Evolutionary conservation across 2,329 filamentous ascomycete species (phyloP), one percentile per base, ranked within the genome.

Genomic region (Teratosphaeriaceae sp.): DNA sequence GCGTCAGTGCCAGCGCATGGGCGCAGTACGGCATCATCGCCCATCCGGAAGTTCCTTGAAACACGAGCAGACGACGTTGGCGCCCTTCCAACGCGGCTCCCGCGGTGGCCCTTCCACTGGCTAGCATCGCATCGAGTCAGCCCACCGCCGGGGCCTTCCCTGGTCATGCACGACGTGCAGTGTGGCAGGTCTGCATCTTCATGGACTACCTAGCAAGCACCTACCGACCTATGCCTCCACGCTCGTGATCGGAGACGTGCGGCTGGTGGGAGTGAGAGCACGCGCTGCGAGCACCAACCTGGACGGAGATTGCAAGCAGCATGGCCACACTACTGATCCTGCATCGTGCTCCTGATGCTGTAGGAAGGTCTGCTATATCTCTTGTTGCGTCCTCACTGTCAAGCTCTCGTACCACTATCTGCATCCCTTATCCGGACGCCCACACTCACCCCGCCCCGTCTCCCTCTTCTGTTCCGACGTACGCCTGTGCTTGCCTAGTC

Each of bases 181-280:
- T 34, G 22, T 34, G 35, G 35, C 44, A 44, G 41, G 30, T 18
- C 34, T 26, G n/a, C 15, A 19, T 23, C 11, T 40, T 48, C 50
- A 49, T 45, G 46, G 43, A 23, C 20, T 34, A 9, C 51, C 47
- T 26, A 29, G 45, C 41, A 39, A n/a, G 37, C 38, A 33, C 27
- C 40, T 26, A 45, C 41, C 45, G 51, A 34, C 51, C 52, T 42
- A 36, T 45, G 44, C 44, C 27, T 47, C 33, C 30, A 40, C 31
- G 29, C 37, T 47, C 41, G 27, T 43, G 39, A 53, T 51, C 50
- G 49, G 27, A 42, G 31, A 34, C 37, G 38, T 44, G 42, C 42
- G 43, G 48, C 51, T 48, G 51, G 46, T 27, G 35, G 39, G 44
- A 42, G 44, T 42, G 45, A 37, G 33, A 40, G 44, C 45, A 45